Conservation (phyloP, 148 eudicot genomes). For the Camellia lanceoleosa region DNA sequence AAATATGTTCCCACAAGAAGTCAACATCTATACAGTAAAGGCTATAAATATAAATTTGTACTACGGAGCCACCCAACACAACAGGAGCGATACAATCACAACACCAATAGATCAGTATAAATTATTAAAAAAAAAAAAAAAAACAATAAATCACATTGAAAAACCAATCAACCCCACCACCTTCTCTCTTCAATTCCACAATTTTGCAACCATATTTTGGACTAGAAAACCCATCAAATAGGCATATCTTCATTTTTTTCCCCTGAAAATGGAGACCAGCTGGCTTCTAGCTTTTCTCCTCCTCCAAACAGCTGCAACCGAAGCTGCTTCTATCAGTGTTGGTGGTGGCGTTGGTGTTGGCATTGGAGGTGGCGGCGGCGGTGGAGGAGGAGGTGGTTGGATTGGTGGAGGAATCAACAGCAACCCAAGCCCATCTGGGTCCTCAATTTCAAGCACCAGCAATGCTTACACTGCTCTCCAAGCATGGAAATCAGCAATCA, state of each 20-base stretch:
- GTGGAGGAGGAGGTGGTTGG: constrained; percentile 33
- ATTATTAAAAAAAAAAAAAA: background rate
- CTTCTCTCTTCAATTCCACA: constrained; percentile 24
- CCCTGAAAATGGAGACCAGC: constrained; percentile 30
- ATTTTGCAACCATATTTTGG: background rate
- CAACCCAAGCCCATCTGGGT: constrained; percentile 12
- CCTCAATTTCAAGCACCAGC: constrained; percentile 21
- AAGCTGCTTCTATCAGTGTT: constrained; percentile 22
- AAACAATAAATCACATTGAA: constrained; percentile 9
- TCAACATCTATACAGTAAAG: too few species aligned
- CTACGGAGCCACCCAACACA: background rate
- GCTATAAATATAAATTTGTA: background rate
- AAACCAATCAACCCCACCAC: constrained; percentile 17
- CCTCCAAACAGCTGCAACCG: constrained; percentile 26
- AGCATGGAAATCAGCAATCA: constrained; percentile 76
- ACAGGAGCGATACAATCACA: background rate
- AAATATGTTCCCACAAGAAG: too few species aligned
- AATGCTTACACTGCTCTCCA: constrained; percentile 74
- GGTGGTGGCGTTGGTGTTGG: background rate
- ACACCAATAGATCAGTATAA: too few species aligned
- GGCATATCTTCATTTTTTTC: background rate
- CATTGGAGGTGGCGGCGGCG: constrained; percentile 21
- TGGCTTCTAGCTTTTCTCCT: constrained; percentile 26
- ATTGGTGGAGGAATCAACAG: constrained; percentile 33
- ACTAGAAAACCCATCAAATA: constrained; percentile 13